These are phyloP conservation scores for Rhodomyrtus tomentosa DNA, from an alignment of 345 rosid genomes.

Conservation along the genomic window DNA sequence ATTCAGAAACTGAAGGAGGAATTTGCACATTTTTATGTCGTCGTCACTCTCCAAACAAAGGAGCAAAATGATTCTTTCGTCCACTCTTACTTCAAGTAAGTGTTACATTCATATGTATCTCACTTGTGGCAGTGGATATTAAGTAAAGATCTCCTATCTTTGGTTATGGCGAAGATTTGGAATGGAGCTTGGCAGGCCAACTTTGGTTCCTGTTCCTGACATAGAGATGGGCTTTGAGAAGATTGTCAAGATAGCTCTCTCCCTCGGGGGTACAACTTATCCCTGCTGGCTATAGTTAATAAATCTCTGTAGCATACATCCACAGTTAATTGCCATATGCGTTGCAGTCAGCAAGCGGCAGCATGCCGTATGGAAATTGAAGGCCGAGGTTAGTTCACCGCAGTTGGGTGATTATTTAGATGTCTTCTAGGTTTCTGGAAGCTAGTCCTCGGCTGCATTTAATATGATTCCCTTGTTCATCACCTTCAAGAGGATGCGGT, in stretches of 20 bases:
- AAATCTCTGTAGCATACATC: neutral
- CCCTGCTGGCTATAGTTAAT: neutral
- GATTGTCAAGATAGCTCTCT: constrained; percentile 72
- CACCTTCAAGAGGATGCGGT: constrained; percentile 45
- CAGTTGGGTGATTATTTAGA: neutral
- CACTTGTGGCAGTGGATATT: neutral
- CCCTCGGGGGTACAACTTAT: constrained; percentile 59
- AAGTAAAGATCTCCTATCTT: neutral
- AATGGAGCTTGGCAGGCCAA: constrained; percentile 84
- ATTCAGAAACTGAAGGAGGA: constrained; percentile 55
- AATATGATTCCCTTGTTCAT: constrained; percentile 1
- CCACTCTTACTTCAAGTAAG: constrained; percentile 79
- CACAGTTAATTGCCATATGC: neutral
- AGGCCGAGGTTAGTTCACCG: constrained; percentile 57
- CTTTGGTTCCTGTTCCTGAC: constrained; percentile 72
- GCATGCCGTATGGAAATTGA: constrained; percentile 48
- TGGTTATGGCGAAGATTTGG: constrained; percentile 28
- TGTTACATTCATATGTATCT: neutral
- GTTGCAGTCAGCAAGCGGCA: constrained; percentile 75
- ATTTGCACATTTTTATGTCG: constrained; percentile 63
- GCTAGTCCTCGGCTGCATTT: neutral
- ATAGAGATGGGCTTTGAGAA: constrained; percentile 93
- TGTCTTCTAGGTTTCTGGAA: neutral
- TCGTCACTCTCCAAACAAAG: constrained; percentile 45
- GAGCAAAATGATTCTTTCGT: constrained; percentile 66